phyloP scores from a whole-genome alignment of 176 grass and related monocot genomes.

The Aegilops umbellulata region DNA sequence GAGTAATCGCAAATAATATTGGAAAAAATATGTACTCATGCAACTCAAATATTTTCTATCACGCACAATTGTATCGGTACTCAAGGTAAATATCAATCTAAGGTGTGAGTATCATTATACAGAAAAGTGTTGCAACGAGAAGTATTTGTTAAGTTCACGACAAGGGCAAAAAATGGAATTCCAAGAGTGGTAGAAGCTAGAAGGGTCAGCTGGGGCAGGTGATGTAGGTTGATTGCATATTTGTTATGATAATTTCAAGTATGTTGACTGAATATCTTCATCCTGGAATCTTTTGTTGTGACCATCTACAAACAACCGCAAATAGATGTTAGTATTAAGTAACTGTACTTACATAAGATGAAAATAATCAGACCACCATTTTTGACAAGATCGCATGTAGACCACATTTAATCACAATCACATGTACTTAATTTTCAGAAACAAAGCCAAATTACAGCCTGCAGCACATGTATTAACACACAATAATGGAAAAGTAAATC shows the following conservation, averaged over 20 bases:
- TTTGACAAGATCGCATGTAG: background rate
- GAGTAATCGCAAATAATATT: no score
- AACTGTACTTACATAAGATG: background rate
- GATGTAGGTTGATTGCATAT: constrained; percentile 31
- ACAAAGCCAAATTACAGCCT: background rate
- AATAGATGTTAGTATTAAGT: background rate
- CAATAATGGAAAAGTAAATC: background rate
- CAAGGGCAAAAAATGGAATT: constrained; percentile 72
- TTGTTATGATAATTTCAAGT: constrained; percentile 75
- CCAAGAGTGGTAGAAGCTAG: constrained; percentile 66
- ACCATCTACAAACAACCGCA: constrained; percentile 62
- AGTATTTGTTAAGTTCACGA: constrained; percentile 74
- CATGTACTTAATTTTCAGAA: background rate
- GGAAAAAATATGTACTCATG: no score
- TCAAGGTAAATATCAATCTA: no score
- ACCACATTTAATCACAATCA: background rate
- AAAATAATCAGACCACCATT: background rate
- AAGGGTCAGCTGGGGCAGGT: constrained; percentile 79
- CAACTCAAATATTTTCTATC: no score
- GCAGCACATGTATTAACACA: background rate
- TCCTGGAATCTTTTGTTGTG: constrained; percentile 75
- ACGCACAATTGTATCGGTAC: no score
- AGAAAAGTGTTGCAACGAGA: no score
- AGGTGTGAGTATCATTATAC: no score
- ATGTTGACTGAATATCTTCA: constrained; percentile 94